Evolutionary conservation across 352 stramenopile species (phyloP).

Genomic region (Albugo candida): DNA sequence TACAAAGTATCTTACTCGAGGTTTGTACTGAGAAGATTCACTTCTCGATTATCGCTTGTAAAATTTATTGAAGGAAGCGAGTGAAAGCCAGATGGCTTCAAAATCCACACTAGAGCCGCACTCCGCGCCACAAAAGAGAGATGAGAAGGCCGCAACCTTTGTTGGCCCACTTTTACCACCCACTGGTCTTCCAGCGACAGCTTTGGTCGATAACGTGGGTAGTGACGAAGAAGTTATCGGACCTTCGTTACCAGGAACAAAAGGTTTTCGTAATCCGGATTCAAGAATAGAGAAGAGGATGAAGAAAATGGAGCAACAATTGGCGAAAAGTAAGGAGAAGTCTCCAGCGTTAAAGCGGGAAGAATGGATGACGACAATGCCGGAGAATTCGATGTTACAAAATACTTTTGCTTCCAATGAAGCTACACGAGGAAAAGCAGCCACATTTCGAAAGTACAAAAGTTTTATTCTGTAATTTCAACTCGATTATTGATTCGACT

Average conservation of each 20-base stretch:
- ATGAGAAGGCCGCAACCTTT: conserved; percentile 2
- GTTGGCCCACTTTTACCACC: conserved; percentile 40
- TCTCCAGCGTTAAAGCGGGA: conserved; percentile 17
- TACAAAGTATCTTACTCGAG: too few species aligned
- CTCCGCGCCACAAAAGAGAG: not conserved
- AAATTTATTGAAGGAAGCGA: not conserved
- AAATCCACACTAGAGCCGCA: not conserved
- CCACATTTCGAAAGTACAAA: conserved; percentile 28
- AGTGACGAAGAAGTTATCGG: conserved; percentile 35
- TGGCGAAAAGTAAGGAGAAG: conserved; percentile 45
- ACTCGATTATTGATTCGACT: not conserved
- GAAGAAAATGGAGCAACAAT: conserved; percentile 27
- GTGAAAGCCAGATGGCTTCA: not conserved
- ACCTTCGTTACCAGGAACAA: conserved; percentile 54
- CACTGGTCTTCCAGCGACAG: not conserved
- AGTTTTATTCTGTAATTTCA: not conserved
- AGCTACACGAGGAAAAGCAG: conserved; percentile 25
- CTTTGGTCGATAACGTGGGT: conserved; percentile 16
- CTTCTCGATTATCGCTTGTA: too few species aligned
- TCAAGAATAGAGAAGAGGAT: conserved; percentile 57
- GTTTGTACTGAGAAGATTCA: too few species aligned
- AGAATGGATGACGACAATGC: conserved; percentile 78
- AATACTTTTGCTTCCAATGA: conserved; percentile 35
- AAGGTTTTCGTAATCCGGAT: conserved; percentile 48
- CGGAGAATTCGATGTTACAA: conserved; percentile 46